Evolutionary conservation across 257 asterid species (phyloP).

Genomic region (Nicotiana sylvestris): DNA sequence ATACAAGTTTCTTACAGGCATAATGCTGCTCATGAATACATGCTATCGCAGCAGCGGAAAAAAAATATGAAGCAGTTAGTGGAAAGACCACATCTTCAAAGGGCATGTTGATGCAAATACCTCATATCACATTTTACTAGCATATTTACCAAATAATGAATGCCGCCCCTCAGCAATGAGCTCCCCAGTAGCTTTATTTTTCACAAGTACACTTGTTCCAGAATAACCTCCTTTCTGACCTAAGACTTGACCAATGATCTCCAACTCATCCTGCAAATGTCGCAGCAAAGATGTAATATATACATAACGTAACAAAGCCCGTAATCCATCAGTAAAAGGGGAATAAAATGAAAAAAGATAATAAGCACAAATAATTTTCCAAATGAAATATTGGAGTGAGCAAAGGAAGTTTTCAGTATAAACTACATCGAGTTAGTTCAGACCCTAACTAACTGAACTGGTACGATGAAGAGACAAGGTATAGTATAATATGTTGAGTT

Average conservation of each 20-base stretch:
- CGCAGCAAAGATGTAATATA: neutral
- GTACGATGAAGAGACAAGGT: neutral
- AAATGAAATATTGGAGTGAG: neutral
- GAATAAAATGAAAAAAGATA: neutral
- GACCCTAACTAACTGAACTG: neutral
- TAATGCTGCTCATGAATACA: neutral
- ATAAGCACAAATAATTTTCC: neutral
- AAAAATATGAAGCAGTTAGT: neutral
- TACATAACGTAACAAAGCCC: neutral
- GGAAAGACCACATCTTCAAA: neutral
- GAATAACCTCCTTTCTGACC: conserved; percentile 49
- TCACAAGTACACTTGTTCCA: conserved; percentile 52
- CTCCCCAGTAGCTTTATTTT: conserved; percentile 66
- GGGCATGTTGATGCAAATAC: neutral
- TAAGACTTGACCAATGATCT: conserved; percentile 45
- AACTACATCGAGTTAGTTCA: neutral
- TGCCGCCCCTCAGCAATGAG: conserved; percentile 79
- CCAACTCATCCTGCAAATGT: conserved; percentile 63
- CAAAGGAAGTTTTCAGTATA: neutral
- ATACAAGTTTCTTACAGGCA: neutral
- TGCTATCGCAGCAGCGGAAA: neutral
- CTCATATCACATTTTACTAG: conserved; percentile 56
- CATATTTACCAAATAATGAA: conserved; percentile 52
- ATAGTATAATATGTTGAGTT: no score
- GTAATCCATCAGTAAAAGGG: neutral